phyloP scores from a whole-genome alignment of 306 rosid species.

The Dryas drummondii region DNA sequence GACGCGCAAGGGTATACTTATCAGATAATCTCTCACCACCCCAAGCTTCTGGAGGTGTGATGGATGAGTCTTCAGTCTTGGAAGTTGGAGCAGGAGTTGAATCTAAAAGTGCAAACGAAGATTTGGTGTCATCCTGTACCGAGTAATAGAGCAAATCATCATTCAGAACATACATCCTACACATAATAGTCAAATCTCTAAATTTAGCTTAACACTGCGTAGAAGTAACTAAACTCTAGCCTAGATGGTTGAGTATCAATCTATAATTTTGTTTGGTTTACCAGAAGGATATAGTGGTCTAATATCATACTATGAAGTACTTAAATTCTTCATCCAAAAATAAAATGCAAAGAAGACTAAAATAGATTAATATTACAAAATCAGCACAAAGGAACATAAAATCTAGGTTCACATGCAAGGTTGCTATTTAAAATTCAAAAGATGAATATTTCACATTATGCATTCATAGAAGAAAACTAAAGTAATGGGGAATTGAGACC shows the following conservation, averaged over 20 bases:
- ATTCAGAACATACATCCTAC: conserved; percentile 9
- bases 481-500: conserved; percentile 47
- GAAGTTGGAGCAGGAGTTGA: conserved; percentile 74
- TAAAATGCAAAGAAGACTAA: too few species aligned
- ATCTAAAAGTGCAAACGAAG: conserved; percentile 60
- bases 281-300: too few species aligned
- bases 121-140: conserved; percentile 67
- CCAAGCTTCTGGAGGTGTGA: conserved; percentile 99
- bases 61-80: conserved; percentile 74
- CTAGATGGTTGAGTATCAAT: too few species aligned
- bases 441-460: conserved; percentile 21
- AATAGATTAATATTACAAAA: too few species aligned
- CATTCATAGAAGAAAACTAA: conserved; percentile 24
- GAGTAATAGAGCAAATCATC: conserved; percentile 4
- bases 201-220: too few species aligned
- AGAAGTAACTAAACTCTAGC: too few species aligned
- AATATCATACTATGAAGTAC: too few species aligned
- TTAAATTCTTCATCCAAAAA: too few species aligned
- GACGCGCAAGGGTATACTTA: conserved; percentile 57
- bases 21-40: conserved; percentile 93
- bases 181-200: not conserved
- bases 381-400: too few species aligned
- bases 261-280: too few species aligned
- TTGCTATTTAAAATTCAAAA: conserved; percentile 25
- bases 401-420: not conserved